These are phyloP conservation scores for Boletus hoseneyae DNA, from an alignment of 1,284 basidiomycete species.

Conservation along the genomic window DNA sequence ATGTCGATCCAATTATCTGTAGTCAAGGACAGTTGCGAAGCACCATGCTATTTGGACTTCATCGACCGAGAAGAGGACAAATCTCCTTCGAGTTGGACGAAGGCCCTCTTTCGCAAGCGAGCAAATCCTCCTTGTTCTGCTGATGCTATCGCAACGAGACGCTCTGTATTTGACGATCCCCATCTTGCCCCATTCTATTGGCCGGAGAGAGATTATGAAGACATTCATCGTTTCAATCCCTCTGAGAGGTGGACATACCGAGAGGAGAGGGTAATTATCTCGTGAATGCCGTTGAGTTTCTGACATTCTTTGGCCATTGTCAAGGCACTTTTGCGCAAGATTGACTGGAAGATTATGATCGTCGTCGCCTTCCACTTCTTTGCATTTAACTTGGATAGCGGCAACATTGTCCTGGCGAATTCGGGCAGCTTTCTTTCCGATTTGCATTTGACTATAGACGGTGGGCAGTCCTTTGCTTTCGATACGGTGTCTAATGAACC, in stretches of 20 bases:
- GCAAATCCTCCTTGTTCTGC: not conserved
- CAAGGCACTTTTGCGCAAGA: constrained; percentile 39
- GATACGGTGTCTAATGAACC: not conserved
- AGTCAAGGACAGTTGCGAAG: not conserved
- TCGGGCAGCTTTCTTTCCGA: constrained; percentile 66
- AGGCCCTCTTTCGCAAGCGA: not conserved
- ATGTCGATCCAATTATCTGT: not conserved
- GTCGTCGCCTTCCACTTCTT: constrained; percentile 48
- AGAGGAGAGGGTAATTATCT: constrained; percentile 52
- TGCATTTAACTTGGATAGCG: constrained; percentile 42
- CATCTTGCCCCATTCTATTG: constrained; percentile 47
- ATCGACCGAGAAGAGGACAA: constrained; percentile 7
- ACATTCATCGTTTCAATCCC: constrained; percentile 62
- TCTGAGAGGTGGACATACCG: constrained; percentile 64
- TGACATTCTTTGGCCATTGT: not conserved
- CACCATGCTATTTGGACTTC: not conserved
- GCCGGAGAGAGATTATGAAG: constrained; percentile 57
- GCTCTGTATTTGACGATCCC: constrained; percentile 58
- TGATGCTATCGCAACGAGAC: constrained; percentile 29
- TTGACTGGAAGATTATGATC: constrained; percentile 49
- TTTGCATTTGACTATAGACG: constrained; percentile 55
- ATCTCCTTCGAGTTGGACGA: not conserved
- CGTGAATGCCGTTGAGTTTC: not conserved
- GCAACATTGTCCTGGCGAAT: constrained; percentile 60
- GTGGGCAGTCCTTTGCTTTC: constrained; percentile 17